Conservation (phyloP, 495 filamentous ascomycete genomes). For the Alectoria sarmentosa region DNA sequence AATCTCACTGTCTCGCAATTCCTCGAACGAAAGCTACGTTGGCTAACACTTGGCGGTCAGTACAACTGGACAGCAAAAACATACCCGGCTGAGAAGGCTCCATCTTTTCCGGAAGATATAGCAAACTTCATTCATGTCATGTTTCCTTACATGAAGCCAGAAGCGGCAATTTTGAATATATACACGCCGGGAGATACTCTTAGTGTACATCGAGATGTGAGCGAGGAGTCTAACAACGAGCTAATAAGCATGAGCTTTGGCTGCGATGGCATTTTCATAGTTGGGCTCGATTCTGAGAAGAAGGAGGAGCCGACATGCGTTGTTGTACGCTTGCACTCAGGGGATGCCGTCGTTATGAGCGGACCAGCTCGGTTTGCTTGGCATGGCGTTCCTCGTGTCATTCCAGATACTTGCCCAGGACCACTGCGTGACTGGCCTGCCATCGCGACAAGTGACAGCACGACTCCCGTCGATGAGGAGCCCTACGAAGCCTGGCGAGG, state of each 20-base stretch:
- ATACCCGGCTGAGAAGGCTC: slow-evolving; percentile 54
- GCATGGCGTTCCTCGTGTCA: slow-evolving; percentile 85
- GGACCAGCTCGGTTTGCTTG: slow-evolving; percentile 75
- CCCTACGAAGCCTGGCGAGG: slow-evolving; percentile 60
- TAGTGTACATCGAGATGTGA: slow-evolving; percentile 84
- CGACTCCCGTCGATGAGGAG: slow-evolving; percentile 24
- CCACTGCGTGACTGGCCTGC: slow-evolving; percentile 74
- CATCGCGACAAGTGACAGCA: slow-evolving; percentile 17
- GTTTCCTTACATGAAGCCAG: slow-evolving; percentile 64
- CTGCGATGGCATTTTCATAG: slow-evolving; percentile 79
- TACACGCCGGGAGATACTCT: slow-evolving; percentile 85
- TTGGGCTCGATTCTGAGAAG: slow-evolving; percentile 43
- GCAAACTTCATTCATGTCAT: slow-evolving; percentile 52
- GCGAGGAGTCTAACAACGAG: slow-evolving; percentile 65
- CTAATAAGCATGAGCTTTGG: slow-evolving; percentile 82
- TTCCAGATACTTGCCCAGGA: slow-evolving; percentile 67
- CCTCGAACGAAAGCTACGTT: slow-evolving; percentile 72
- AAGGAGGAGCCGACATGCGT: slow-evolving; percentile 36
- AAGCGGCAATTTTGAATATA: slow-evolving; percentile 88
- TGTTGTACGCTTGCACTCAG: slow-evolving; percentile 63
- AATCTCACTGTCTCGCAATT: slow-evolving; percentile 57
- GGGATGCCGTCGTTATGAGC: slow-evolving; percentile 78
- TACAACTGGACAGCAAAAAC: slow-evolving; percentile 87
- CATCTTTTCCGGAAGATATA: slow-evolving; percentile 77
- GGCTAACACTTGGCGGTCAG: slow-evolving; percentile 89